A percentile compares a stretch with the other conserved stretches of the same genome.
These are phyloP conservation scores for Nakaseomyces sp. DNA, from an alignment of 1,139 yeast species.

Conservation along the genomic window DNA sequence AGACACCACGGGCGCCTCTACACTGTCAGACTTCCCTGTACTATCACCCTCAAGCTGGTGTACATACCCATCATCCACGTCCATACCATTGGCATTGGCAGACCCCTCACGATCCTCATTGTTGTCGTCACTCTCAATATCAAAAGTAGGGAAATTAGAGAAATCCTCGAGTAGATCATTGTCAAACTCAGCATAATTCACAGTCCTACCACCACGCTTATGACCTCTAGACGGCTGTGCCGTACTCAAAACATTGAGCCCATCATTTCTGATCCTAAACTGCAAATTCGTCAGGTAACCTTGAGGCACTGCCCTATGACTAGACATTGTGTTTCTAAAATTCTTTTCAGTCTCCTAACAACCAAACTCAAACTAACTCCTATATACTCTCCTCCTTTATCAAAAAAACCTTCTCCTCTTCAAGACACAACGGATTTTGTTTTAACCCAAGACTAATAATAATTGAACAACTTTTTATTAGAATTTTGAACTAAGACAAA, in stretches of 20 bases:
- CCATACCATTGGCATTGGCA: no score
- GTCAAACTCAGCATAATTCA: slow-evolving; percentile 83
- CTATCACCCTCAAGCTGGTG: no score
- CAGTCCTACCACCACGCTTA: slow-evolving; percentile 57
- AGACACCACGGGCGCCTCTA: no score
- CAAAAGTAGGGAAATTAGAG: slow-evolving; percentile 22
- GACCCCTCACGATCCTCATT: slow-evolving; percentile 9
- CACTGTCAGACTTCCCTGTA: slow-evolving; percentile 9
- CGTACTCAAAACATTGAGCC: slow-evolving; percentile 59
- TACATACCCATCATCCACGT: no score
- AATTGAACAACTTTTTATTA: no score
- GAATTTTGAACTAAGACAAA: no score
- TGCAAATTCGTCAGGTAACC: slow-evolving; percentile 65
- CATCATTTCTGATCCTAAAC: slow-evolving; percentile 55
- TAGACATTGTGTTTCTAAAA: not conserved
- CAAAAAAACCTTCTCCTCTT: no score
- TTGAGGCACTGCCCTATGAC: slow-evolving; percentile 42
- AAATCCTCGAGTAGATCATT: slow-evolving; percentile 62
- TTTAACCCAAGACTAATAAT: no score
- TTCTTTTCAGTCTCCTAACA: no score
- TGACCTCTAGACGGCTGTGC: slow-evolving; percentile 72
- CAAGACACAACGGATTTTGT: no score
- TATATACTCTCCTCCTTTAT: no score
- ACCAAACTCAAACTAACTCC: no score
- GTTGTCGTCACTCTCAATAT: slow-evolving; percentile 14